Evolutionary conservation across 305 asterid genomes (phyloP).

Genomic region (Ilex paraguariensis): DNA sequence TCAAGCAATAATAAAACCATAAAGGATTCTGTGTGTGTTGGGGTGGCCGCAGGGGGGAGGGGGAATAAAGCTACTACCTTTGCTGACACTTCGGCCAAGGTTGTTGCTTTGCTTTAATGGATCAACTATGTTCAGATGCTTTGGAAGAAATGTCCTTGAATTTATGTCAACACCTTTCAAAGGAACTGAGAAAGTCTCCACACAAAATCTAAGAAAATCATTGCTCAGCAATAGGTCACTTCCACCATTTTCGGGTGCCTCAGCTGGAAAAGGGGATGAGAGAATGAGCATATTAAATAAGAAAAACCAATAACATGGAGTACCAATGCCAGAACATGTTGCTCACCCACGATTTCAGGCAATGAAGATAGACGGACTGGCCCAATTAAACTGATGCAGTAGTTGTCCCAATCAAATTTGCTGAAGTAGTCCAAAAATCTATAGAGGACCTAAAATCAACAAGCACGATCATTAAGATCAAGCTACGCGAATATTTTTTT

Average conservation of each 20-base stretch:
- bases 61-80: constrained; percentile 37
- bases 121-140: constrained; percentile 79
- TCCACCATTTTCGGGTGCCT: constrained; percentile 53
- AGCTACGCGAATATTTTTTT: constrained; percentile 14
- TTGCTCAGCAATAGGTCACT: constrained; percentile 49
- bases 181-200: constrained; percentile 57
- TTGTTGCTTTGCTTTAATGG: constrained; percentile 76
- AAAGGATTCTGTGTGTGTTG: too few species aligned
- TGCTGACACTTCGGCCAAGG: constrained; percentile 83
- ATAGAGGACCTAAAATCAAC: constrained; percentile 55
- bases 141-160: constrained; percentile 48
- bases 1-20: too few species aligned
- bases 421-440: constrained; percentile 82
- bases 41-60: too few species aligned
- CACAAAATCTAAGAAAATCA: constrained; percentile 56
- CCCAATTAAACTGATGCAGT: constrained; percentile 64
- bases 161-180: constrained; percentile 34
- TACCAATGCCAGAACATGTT: constrained; percentile 9
- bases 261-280: constrained; percentile 36
- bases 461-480: constrained; percentile 17
- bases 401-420: constrained; percentile 78
- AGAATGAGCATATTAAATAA: constrained; percentile 9
- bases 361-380: constrained; percentile 58
- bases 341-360: constrained; percentile 65
- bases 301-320: constrained; percentile 6